Evolutionary conservation across 805 yeast species (phyloP).

Genomic region (Sugiyamaella valdiviana): DNA sequence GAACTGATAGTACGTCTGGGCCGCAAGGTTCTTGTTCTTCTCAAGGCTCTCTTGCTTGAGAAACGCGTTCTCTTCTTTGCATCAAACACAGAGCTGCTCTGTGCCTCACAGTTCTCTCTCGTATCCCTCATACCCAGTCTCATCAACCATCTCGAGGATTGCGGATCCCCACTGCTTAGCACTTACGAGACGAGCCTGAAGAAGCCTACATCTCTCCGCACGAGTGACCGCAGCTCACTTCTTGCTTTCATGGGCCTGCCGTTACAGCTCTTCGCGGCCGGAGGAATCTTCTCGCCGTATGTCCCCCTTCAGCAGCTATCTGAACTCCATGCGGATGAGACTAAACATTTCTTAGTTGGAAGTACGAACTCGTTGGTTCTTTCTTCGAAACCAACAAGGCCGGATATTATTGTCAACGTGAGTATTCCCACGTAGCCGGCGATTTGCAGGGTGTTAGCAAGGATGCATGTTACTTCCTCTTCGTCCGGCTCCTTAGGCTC

Average conservation of each 20-base stretch:
- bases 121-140: conserved; percentile 80
- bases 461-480: not conserved
- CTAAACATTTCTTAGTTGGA: conserved; percentile 70
- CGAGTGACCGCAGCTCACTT: conserved; percentile 73
- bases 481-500: not conserved
- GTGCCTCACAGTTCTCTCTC: conserved; percentile 76
- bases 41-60: conserved; percentile 76
- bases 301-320: conserved; percentile 89
- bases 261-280: conserved; percentile 73
- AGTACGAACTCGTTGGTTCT: conserved; percentile 78
- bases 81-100: conserved; percentile 69
- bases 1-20: conserved; percentile 56
- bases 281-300: conserved; percentile 88
- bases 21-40: conserved; percentile 52
- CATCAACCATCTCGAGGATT: conserved; percentile 62
- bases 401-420: conserved; percentile 68
- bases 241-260: conserved; percentile 83
- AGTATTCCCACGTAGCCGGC: conserved; percentile 36
- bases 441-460: conserved; percentile 9
- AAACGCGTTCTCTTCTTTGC: conserved; percentile 70
- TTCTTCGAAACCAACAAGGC: conserved; percentile 52
- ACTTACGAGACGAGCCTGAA: conserved; percentile 45
- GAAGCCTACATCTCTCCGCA: conserved; percentile 60
- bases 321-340: conserved; percentile 51
- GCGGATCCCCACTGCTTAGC: conserved; percentile 70